Base-by-base conservation (phyloP, 2,329 filamentous ascomycete species). In the Emmonsia crescens region DNA sequence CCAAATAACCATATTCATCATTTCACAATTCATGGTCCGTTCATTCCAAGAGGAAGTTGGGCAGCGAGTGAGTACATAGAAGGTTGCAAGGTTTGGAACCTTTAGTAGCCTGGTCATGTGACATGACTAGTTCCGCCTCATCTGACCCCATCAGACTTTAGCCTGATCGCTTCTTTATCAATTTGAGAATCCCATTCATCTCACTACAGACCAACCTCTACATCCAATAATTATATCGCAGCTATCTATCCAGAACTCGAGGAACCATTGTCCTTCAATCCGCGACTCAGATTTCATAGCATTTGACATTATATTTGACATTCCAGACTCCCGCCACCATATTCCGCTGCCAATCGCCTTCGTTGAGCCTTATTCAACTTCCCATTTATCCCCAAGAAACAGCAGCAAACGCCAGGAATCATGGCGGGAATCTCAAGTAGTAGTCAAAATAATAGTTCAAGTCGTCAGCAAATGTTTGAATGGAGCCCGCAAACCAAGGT, bases 391-490 rank as follows among this genome's bases (percentile, higher is more conserved):
- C 33, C 27, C 49, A 19, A 52, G 49, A 38, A 55, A 38, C 31
- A 14, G 5, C n/a, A 40, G 33, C 31, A 21, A 21, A 38, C 33
- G 19, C 33, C 31, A 40, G 52, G 38, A 6, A 57, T 57, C 27
- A 57, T 57, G 55, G 55, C 55, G 55, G 55, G 40, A 31, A 57
- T 44, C 29, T 59, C 57, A n/a, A 59, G 57, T 84, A 89, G 83
- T 86, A 88, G 76, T 76, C 80, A 75, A 77, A 82, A 85, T 89
- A 89, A 82, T 85, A 89, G 86, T 83, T 71, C 70, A 73, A 74
- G 79, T 75, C 72, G 76, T 69, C 70, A 83, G 85, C 82, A 84
- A 84, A 81, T 82, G 78, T 79, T 79, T 79, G 77, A 80, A 76
- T 78, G 72, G 70, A 67, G 71, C 59, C 64, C 71, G 51, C 82